Base-by-base conservation (phyloP, 2,329 filamentous ascomycete species). In the Fusarium coicis region DNA sequence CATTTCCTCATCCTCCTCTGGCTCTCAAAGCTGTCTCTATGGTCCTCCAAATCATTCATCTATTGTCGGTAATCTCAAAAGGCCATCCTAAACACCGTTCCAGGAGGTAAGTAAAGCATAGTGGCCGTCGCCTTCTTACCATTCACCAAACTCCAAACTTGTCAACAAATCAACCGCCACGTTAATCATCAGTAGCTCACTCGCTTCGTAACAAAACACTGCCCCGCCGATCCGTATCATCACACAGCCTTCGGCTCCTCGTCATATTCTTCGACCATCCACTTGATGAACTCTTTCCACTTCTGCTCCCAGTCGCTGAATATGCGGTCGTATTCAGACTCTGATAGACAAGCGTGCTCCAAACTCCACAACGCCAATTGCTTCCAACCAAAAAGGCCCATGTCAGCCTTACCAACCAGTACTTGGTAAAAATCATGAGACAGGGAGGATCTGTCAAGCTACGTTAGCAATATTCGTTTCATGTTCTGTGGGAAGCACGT, bases 371-470 rank as follows among this genome's bases (percentile, higher is more conserved):
- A 81, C 21, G 85, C 84, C 28, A 92, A 85, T 80, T 94, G 92
- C 78, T 92, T 91, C 90, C 92, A 93, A 47, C 92, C 92, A 70
- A 89, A 89, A 0, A 95, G 80, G 23, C 86, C 88, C 87, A 94
- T 93, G 64, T 89, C 86, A 18, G 86, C 84, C 49, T 89, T 90
- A 53, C 92, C 93, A 12, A 93, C 87, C 85, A 94, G 90, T 66
- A 91, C 87, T 78, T 95, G 93, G 79, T 94, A 94, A 78, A 94
- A 94, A 77, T 95, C 93, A 73, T 94, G 91, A 2, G 91, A 92
- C 47, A 94, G 85, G 4, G 90, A 90, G 19, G 92, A 93, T 71
- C 91, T 93, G 64, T 58, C 46, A 9, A 19, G 7, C 12, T 36
- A 34, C 11, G 15, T 72, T 66, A 72, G 42, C 58, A 30, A n/a